A percentile compares a stretch with the other conserved stretches of the same genome.
These are phyloP conservation scores for Penicillium canescens DNA, from an alignment of 495 filamentous ascomycete species.

Conservation along the genomic window DNA sequence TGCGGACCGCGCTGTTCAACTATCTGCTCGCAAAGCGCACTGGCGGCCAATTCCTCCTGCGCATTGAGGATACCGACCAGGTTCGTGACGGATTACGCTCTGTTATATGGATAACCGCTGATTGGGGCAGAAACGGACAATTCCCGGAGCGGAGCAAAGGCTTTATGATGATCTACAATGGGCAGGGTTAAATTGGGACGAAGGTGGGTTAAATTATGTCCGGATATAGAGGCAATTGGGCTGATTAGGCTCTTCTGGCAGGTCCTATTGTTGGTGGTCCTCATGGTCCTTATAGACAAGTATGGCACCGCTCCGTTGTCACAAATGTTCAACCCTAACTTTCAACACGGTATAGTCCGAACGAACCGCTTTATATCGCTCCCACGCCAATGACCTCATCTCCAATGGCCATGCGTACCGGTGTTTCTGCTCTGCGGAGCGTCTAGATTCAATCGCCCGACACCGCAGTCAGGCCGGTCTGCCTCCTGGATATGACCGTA, in stretches of 20 bases:
- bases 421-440: conserved; percentile 83
- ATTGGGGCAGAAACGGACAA: conserved; percentile 67
- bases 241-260: conserved; percentile 27
- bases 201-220: conserved; percentile 53
- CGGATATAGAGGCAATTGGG: background rate
- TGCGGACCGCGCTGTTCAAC: conserved; percentile 91
- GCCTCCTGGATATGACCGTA: conserved; percentile 73
- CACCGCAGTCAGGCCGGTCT: conserved; percentile 59
- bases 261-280: conserved; percentile 78
- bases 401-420: conserved; percentile 76
- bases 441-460: conserved; percentile 63
- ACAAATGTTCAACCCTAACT: conserved; percentile 6
- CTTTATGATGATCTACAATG: conserved; percentile 79
- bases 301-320: conserved; percentile 31
- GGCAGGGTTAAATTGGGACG: conserved; percentile 92
- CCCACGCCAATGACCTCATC: conserved; percentile 71
- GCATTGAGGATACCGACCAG: conserved; percentile 95
- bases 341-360: conserved; percentile 61
- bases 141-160: conserved; percentile 73
- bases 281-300: conserved; percentile 85
- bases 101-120: conserved; percentile 20
- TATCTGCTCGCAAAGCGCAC: conserved; percentile 86
- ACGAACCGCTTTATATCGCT: conserved; percentile 68
- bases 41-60: conserved; percentile 87
- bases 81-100: conserved; percentile 43